Base-by-base conservation (phyloP, 2,329 filamentous ascomycete genomes). In the Epichloe amarillans region DNA sequence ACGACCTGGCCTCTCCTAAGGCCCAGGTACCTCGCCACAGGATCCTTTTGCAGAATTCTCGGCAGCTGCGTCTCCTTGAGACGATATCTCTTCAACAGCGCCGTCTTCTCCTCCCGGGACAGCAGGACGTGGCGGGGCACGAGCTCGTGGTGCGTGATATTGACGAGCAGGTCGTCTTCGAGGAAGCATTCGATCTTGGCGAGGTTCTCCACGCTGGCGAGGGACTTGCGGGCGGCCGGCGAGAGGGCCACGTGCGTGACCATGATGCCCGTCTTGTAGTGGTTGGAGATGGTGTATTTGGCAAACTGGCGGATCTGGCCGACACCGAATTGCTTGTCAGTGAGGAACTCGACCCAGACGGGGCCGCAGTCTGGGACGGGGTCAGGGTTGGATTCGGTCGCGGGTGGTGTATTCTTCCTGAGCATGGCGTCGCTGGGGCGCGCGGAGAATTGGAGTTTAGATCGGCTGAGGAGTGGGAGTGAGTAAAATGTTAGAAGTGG, bases 11-110 rank as follows among this genome's bases (percentile, higher is more conserved):
- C 89, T 64, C 90, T 79, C 73, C 86, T 85, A 65, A 98, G 73
- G 12, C 93, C 93, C 50, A 96, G 73, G 67, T 97, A 98, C 61
- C 86, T 83, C 26, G 93, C 88, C 49, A 98, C 89, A 3, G 93
- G 93, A 66, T 98, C 93, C 58, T 86, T 87, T 58, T 86, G 80
- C 68, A 95, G 80, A 61, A 98, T 95, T 51, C 93, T 79, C 4
- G 93, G 93, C 63, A 98, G 74, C 73, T 98, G 93, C 10, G 88
- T 96, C 76, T 98, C 93, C 80, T 96, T 97, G 67, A 98, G 72
- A 46, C 93, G 82, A 71, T 98, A 98, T 55, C 93, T 77, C 70
- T 89, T 82, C 54, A 98, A 75, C 62, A 98, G 72, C 38, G 86
- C 84, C 45, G 72, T 72, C 78, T 96, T 96, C 75, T 98, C 93